phyloP scores from a whole-genome alignment of 2,329 filamentous ascomycete species.

The Colletotrichum sp. region DNA sequence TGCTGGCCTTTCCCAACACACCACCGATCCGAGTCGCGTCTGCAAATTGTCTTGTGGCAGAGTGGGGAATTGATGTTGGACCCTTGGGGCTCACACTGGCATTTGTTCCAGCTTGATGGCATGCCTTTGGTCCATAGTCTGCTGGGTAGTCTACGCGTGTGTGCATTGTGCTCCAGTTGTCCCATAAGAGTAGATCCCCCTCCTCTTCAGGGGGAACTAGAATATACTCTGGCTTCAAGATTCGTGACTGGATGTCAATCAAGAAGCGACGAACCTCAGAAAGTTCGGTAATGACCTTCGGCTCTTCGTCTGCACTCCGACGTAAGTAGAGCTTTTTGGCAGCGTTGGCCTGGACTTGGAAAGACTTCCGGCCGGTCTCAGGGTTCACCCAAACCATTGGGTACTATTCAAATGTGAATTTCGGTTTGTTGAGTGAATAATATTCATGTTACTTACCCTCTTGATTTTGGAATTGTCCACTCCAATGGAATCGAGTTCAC shows the following conservation, averaged over 20 bases:
- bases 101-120: neutral
- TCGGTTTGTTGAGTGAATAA: neutral
- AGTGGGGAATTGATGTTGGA: neutral
- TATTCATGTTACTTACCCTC: constrained; percentile 21
- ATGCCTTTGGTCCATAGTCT: neutral
- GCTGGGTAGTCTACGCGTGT: constrained; percentile 46
- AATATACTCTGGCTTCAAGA: constrained; percentile 47
- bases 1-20: neutral
- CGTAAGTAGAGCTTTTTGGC: constrained; percentile 44
- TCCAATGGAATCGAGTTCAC: constrained; percentile 33
- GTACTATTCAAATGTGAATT: constrained; percentile 27
- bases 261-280: constrained; percentile 39
- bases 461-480: constrained; percentile 26
- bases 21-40: neutral
- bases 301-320: constrained; percentile 33
- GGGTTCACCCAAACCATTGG: constrained; percentile 54
- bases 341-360: constrained; percentile 47
- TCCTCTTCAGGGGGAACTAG: constrained; percentile 42
- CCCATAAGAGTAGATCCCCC: constrained; percentile 50
- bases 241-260: constrained; percentile 39
- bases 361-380: constrained; percentile 42
- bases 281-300: constrained; percentile 42
- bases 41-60: neutral
- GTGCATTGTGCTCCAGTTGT: constrained; percentile 48
- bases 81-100: neutral